Evolutionary conservation across 257 asterid species (phyloP), one percentile per base, ranked within the genome.

Genomic region (Buddleja alternifolia): DNA sequence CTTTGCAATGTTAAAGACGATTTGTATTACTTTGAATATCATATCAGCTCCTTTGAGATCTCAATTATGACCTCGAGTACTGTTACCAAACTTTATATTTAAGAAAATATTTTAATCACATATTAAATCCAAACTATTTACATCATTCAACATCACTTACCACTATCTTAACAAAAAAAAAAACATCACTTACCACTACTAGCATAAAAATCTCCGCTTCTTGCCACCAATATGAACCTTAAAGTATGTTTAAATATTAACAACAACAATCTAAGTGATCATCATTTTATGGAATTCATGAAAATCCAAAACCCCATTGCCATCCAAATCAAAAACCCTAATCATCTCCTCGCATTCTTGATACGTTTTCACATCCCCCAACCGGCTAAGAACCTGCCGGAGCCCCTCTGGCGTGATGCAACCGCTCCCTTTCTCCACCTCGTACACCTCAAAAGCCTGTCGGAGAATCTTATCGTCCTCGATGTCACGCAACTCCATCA

Each of bases 271-370:
- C 70, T 70, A 75, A 14, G 61, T 51, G n/a, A n/a, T n/a, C 86
- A 81, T 81, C 86, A 81, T 81, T 42, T 25, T 59, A 1, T 48
- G 75, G 17, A 81, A 81, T 68, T 81, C 86, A 50, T 75, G 12
- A 44, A 74, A 78, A 37, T 81, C 83, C 32, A 81, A 29, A 14
- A 78, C 86, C 2, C 86, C 83, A 58, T 81, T 72, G 0, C 86
- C 86, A 69, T 81, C 86, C 50, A 81, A 79, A 69, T 81, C 86
- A 40, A 63, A 81, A 65, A 62, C 81, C 51, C 69, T 24, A 69
- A 81, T 78, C 79, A 81, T 81, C n/a, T 64, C 75, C 46, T 60
- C 71, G 32, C 86, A 81, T 52, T 81, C 83, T 4, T 60, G 41
- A 19, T 72, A 42, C 6, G 86, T 51, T 68, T 66, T 81, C 29